Conservation (phyloP, 306 rosid genomes). For the Cercis canadensis region DNA sequence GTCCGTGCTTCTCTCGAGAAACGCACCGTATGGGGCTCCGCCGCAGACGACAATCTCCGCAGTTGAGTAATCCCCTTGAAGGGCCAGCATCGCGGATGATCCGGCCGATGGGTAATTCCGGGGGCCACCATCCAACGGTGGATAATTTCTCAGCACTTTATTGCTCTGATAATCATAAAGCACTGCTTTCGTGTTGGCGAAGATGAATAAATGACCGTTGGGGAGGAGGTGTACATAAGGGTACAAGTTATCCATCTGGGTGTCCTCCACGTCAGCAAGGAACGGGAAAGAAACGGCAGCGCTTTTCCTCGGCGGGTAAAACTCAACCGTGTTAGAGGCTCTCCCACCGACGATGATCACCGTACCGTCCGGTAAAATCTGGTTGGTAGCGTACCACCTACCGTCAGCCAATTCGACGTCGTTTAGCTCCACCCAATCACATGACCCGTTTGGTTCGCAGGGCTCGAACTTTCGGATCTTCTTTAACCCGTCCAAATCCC, state of each 20-base stretch:
- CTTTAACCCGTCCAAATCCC: conserved; percentile 70
- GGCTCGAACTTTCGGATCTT: conserved; percentile 76
- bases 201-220: conserved; percentile 73
- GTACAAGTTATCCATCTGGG: conserved; percentile 81
- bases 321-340: conserved; percentile 70
- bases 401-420: conserved; percentile 60
- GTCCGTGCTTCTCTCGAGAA: conserved; percentile 49
- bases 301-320: conserved; percentile 55
- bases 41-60: conserved; percentile 79
- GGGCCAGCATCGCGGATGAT: conserved; percentile 74
- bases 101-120: conserved; percentile 95
- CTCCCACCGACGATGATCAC: conserved; percentile 78
- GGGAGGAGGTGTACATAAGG: conserved; percentile 92
- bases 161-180: conserved; percentile 51
- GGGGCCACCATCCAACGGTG: conserved; percentile 81
- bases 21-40: conserved; percentile 87
- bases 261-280: conserved; percentile 66
- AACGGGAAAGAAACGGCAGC: conserved; percentile 73
- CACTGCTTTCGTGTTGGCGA: conserved; percentile 75
- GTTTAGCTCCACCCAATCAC: conserved; percentile 80
- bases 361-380: conserved; percentile 78
- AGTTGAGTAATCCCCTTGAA: conserved; percentile 52
- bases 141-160: conserved; percentile 46
- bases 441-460: conserved; percentile 46
- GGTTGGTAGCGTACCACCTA: conserved; percentile 84